phyloP scores from a whole-genome alignment of 225 moss, liverwort and hornwort species.

The Polytrichum commune region DNA sequence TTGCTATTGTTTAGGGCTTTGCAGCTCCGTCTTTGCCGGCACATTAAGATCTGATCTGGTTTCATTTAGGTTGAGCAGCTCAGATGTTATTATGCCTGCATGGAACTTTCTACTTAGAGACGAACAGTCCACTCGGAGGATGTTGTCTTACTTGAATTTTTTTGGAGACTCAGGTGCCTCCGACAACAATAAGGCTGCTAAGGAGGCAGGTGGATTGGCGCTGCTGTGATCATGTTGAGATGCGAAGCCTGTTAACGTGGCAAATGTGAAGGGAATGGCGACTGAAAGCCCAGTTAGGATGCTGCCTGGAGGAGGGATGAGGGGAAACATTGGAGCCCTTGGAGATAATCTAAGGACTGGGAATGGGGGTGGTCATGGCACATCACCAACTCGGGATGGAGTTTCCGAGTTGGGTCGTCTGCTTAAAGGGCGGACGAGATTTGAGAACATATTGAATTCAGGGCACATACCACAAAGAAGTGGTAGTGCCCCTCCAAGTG shows the following conservation, averaged over 20 bases:
- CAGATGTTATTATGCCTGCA: too few species aligned
- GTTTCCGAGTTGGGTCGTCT: constrained; percentile 78
- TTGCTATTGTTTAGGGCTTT: too few species aligned
- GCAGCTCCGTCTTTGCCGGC: too few species aligned
- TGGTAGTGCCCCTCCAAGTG: constrained; percentile 98
- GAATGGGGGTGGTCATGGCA: constrained; percentile 48
- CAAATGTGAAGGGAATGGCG: constrained; percentile 44
- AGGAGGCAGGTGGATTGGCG: not conserved
- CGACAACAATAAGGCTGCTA: not conserved
- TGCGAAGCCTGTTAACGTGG: not conserved
- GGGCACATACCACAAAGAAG: constrained; percentile 91
- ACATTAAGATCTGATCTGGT: too few species aligned
- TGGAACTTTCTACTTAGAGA: too few species aligned
- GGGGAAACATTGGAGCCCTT: constrained; percentile 71
- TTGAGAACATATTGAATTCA: constrained; percentile 80
- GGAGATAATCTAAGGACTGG: constrained; percentile 65
- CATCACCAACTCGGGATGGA: constrained; percentile 70
- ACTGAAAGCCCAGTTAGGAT: constrained; percentile 93
- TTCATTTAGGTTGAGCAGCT: too few species aligned
- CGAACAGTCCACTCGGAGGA: too few species aligned
- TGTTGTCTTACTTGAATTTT: too few species aligned
- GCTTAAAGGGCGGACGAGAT: constrained; percentile 76
- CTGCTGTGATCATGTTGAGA: constrained; percentile 5
- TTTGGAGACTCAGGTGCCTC: too few species aligned
- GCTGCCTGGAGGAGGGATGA: constrained; percentile 80